Conservation (phyloP, 2,329 filamentous ascomycete genomes). For the Trichoderma atrobrunneum region DNA sequence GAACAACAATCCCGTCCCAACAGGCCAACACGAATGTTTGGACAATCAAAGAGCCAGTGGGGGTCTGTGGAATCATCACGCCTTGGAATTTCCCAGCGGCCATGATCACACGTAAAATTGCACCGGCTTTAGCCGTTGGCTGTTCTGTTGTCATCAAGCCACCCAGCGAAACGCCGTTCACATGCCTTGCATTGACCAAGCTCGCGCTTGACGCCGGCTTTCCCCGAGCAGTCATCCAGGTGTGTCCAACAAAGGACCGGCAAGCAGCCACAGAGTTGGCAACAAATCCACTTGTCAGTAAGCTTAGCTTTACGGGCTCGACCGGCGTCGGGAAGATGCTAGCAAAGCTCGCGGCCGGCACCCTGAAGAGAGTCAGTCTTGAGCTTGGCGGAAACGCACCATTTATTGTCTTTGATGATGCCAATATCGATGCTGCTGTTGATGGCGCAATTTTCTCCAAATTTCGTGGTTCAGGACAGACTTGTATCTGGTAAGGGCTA, state of each 20-base stretch:
- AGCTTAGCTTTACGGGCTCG: neutral
- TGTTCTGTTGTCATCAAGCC: slow-evolving; percentile 72
- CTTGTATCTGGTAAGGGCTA: too few relatives aligned
- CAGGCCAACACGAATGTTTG: too few relatives aligned
- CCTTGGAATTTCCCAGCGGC: slow-evolving; percentile 54
- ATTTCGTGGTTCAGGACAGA: too few relatives aligned
- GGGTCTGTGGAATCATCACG: slow-evolving; percentile 33
- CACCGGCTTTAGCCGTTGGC: slow-evolving; percentile 63
- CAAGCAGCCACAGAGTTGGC: neutral
- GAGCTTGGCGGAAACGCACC: neutral
- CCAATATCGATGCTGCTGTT: too few relatives aligned
- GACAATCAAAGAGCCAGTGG: too few relatives aligned
- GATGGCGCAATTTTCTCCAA: too few relatives aligned
- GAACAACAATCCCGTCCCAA: too few relatives aligned
- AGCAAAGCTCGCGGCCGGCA: neutral
- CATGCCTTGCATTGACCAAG: slow-evolving; percentile 64
- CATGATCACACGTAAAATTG: slow-evolving; percentile 17
- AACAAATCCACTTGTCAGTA: neutral
- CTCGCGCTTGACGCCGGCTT: slow-evolving; percentile 35
- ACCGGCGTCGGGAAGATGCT: neutral
- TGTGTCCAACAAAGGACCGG: neutral
- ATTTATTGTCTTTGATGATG: neutral
- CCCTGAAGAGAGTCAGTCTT: neutral
- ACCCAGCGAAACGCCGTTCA: slow-evolving; percentile 69
- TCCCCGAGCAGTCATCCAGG: neutral